phyloP scores from a whole-genome alignment of 805 yeast genomes.

The Saccharomycopsis microspora region DNA sequence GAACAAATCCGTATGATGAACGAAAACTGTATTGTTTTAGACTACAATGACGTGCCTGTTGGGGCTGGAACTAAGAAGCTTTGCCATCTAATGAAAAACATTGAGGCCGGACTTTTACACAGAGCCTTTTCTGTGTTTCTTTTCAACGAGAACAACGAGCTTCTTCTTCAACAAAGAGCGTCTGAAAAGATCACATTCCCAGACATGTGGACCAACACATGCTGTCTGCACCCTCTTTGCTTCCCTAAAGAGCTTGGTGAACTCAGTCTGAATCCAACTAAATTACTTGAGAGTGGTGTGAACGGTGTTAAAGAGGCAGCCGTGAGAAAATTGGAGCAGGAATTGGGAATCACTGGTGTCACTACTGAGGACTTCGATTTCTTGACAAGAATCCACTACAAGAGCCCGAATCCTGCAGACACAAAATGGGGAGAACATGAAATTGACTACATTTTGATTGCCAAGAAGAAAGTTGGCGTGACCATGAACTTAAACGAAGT shows the following conservation, averaged over 20 bases:
- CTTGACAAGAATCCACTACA: conserved; percentile 89
- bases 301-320: conserved; percentile 83
- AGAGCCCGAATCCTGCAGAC: conserved; percentile 65
- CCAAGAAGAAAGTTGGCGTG: conserved; percentile 34
- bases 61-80: conserved; percentile 93
- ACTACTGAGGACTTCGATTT: conserved; percentile 65
- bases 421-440: conserved; percentile 97
- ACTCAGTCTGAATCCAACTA: conserved; percentile 21
- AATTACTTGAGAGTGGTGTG: conserved; percentile 42
- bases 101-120: conserved; percentile 77
- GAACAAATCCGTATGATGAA: conserved; percentile 95
- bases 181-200: conserved; percentile 95
- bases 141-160: conserved; percentile 64
- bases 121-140: conserved; percentile 95
- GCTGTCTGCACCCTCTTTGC: conserved; percentile 96
- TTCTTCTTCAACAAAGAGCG: conserved; percentile 91
- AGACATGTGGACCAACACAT: conserved; percentile 96
- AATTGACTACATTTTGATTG: conserved; percentile 83
- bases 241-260: conserved; percentile 70
- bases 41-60: conserved; percentile 73
- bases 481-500: conserved; percentile 75
- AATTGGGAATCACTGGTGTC: conserved; percentile 68
- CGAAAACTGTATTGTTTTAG: conserved; percentile 89
- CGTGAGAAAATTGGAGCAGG: conserved; percentile 84
- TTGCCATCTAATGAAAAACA: conserved; percentile 81